Base-by-base conservation (phyloP, 1,284 basidiomycete species). In the Marasmius fiardii region DNA sequence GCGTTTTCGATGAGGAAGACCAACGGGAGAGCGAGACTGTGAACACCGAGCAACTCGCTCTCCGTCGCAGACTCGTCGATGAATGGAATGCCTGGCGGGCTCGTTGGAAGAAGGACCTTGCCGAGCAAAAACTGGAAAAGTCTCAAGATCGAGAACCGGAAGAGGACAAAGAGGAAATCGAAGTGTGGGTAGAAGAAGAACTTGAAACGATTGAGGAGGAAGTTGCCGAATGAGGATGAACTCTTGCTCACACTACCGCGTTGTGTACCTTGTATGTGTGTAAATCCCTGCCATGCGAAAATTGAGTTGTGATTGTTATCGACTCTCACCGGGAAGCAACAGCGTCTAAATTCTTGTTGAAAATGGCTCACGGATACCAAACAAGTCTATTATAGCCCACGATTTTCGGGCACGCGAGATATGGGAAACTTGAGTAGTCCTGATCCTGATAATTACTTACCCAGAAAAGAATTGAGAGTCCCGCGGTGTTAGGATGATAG, bases 71-170 rank as follows among this genome's bases (percentile, higher is more conserved):
- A 58, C 83, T 97, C 56, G 88, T 99, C 63, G 92, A 97, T 66
- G 96, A 99, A 74, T 99, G 97, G 97, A 96, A 99, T 74, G 92
- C 95, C 34, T 99, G 97, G 97, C 84, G 90, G 49, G 64, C 71
- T 47, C 74, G 79, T 58, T 80, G 82, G 64, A 83, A 79, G 68
- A 80, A 79, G 61, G 85, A 90, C 61, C 57, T 82, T 53, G 74
- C 75, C 24, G 84, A 86, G 48, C 79, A 81, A 48, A 74, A 72
- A 14, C 70, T 74, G 67, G 76, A 67, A 53, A 55, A 43, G 23
- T 70, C 74, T 31, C 74, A 64, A 43, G 63, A 60, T 58, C 69
- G 69, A 35, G 76, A 78, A 49, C 71, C 76, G 58, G 80, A 85
- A 50, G 82, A 86, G 64, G 85, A 79, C 60, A 86, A 87, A 70